Base-by-base conservation (phyloP, 257 asterid genomes). In the Cinchona pubescens region DNA sequence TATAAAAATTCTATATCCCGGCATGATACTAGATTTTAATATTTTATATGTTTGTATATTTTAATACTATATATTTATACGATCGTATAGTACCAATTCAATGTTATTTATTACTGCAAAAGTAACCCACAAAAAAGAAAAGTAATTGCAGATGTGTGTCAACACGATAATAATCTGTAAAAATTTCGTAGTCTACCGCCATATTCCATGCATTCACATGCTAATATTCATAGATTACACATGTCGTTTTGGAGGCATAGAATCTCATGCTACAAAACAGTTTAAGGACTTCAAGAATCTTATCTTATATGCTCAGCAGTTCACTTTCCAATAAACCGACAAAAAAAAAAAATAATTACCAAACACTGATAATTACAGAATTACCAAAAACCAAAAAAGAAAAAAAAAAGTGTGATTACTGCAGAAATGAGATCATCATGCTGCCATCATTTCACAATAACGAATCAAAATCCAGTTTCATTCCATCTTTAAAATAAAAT, bases 351-450 rank as follows among this genome's bases (percentile, higher is more conserved):
- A n/a, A n/a, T n/a, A n/a, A n/a, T 49, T 49, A 49, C 60, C 29
- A 53, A 21, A 23, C 21, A 29, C 11, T 40, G 60, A 2, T 23
- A 25, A 53, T 21, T 21, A 12, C 60, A 53, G 29, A 21, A 18
- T 2, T n/a, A 16, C 0, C n/a, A 49, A 49, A 49, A 49, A 18
- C 1, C 16, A 4, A 45, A 51, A 18, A 12, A 51, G 3, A 21
- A 23, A 15, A 12, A 53, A 3, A 23, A 2, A 4, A 27, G 34
- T 11, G n/a, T n/a, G n/a, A n/a, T n/a, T n/a, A n/a, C n/a, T n/a
- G n/a, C n/a, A n/a, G n/a, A n/a, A n/a, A n/a, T n/a, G 64, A 58
- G 62, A 23, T n/a, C 62, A 56, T 56, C 29, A 56, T 56, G 62
- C 62, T 56, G 32, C 62, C 62, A n/a, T 56, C 15, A 56, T n/a